Evolutionary conservation across 768 basidiomycete species (phyloP).

Genomic region (Tephrocybe rancida): DNA sequence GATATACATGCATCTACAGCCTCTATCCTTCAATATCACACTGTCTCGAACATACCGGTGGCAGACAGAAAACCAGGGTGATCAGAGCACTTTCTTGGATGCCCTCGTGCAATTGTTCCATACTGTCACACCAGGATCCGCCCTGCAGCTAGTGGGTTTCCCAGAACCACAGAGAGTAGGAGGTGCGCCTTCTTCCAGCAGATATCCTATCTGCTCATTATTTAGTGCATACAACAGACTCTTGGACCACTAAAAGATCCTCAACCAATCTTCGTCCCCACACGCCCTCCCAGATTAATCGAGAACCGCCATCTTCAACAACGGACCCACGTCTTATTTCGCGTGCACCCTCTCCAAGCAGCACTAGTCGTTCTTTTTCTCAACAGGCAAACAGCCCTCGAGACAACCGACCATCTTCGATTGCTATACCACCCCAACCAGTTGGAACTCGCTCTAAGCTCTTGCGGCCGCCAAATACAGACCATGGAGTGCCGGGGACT

Average conservation of each 20-base stretch:
- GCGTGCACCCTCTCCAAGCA: slow-evolving; percentile 42
- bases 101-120: slow-evolving; percentile 66
- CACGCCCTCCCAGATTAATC: slow-evolving; percentile 29
- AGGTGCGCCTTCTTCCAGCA: slow-evolving; percentile 25
- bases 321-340: slow-evolving; percentile 30
- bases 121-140: slow-evolving; percentile 41
- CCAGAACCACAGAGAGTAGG: slow-evolving; percentile 37
- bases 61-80: slow-evolving; percentile 75
- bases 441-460: slow-evolving; percentile 27
- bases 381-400: slow-evolving; percentile 14
- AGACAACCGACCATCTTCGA: slow-evolving; percentile 34
- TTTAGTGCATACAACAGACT: neutral
- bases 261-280: slow-evolving; percentile 20
- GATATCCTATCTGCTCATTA: neutral
- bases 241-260: slow-evolving; percentile 15
- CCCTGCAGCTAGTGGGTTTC: slow-evolving; percentile 63
- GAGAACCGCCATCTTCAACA: slow-evolving; percentile 18
- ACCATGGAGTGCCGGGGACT: slow-evolving; percentile 31
- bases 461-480: slow-evolving; percentile 49
- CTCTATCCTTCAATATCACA: slow-evolving; percentile 74
- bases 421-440: slow-evolving; percentile 32
- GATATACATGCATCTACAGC: slow-evolving; percentile 38
- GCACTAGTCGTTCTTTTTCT: slow-evolving; percentile 24
- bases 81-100: slow-evolving; percentile 75
- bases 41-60: slow-evolving; percentile 90